Base-by-base conservation (phyloP, 352 stramenopile species). In the Pythium guiyangense region DNA sequence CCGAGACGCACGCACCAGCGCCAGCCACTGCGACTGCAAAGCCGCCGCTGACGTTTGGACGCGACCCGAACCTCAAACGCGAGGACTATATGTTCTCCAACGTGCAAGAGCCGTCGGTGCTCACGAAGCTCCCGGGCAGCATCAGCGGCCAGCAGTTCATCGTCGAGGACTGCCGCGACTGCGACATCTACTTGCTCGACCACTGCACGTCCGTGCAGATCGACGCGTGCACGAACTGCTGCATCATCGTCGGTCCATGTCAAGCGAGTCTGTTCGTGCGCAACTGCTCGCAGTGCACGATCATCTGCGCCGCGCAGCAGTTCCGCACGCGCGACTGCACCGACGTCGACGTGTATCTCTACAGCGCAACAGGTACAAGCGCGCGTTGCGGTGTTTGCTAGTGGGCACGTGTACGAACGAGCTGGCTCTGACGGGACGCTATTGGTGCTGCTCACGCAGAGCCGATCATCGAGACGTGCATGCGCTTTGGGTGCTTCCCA, bases 141-240 rank as follows among this genome's bases (percentile, higher is more conserved):
- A 73, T 92, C 59, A 82, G 79, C 49, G 82, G 82, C 46, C 79
- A 92, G 73, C 82, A 92, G 56, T 92, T 92, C 62, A 64, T 92
- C 53, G 67, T 92, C 48, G 80, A 92, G 44, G 67, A 84, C 47
- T 90, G 78, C 59, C 52, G 61, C 49, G 78, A 85, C 61, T 91
- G 80, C 58, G 77, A 90, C 40, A 83, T 92, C 53, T 91, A 90
- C 50, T 22, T 92, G 54, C 58, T 92, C 35, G 83, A 92, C 59
- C 66, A 89, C 62, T 89, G 75, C 69, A 79, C 77, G 54, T 84
- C 78, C 35, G 78, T 92, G 66, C 79, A 89, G 64, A 84, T 92
- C 57, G 80, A 92, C 60, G 69, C 71, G 37, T 92, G 78, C 59
- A 43, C 61, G 51, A 77, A 82, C 70, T 92, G 80, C 67, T 77